Evolutionary conservation across 2,329 filamentous ascomycete species (phyloP).

Genomic region (Curvularia lunata): DNA sequence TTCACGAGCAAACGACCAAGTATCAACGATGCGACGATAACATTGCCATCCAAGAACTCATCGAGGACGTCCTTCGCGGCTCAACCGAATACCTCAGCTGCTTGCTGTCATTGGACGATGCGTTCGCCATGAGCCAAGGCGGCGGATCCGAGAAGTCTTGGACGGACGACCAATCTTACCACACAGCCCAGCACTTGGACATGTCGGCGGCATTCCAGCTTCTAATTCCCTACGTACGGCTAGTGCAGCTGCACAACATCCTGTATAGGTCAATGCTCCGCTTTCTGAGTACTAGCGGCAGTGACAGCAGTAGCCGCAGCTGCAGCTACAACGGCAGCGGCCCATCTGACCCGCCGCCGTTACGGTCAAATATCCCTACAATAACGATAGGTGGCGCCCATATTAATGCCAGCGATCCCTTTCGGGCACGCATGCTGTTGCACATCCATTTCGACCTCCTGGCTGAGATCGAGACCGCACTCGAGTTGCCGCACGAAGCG

Average conservation of each 20-base stretch:
- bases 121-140: neutral
- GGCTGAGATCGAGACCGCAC: neutral
- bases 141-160: neutral
- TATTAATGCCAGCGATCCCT: neutral
- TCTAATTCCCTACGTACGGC: constrained; percentile 1
- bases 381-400: neutral
- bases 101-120: neutral
- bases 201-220: constrained; percentile 4
- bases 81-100: neutral
- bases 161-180: neutral
- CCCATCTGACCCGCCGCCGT: neutral
- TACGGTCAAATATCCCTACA: neutral
- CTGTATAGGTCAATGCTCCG: constrained; percentile 7
- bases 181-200: neutral
- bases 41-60: neutral
- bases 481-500: constrained; percentile 3
- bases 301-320: neutral
- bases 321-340: neutral
- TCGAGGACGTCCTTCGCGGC: neutral
- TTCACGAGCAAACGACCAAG: constrained; percentile 1
- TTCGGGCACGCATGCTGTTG: neutral
- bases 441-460: neutral
- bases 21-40: neutral
- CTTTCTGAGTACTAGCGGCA: neutral
- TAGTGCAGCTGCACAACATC: constrained; percentile 6